Base-by-base conservation (phyloP, 768 basidiomycete species). In the Psilocybe cubensis region DNA sequence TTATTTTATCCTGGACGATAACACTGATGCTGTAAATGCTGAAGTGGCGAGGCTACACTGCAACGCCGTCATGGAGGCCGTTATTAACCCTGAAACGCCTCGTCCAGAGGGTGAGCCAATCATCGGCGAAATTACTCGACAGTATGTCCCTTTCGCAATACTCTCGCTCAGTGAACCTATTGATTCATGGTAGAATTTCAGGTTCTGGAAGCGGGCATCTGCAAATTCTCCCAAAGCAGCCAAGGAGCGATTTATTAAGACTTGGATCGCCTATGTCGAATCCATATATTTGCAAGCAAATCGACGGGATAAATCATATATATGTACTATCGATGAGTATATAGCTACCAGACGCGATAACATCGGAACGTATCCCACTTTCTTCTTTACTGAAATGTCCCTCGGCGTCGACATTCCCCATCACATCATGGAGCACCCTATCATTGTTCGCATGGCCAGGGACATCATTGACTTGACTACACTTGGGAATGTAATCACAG, bases 251-350 rank as follows among this genome's bases (percentile, higher is more conserved):
- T 59, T 59, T 17, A 18, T 54, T 7, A 55, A 55, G n/a, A 47
- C 48, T 20, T 54, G 52, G 58, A 23, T 31, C 17, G 31, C 42
- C 5, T 59, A 54, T 24, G 48, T 59, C 21, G 52, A 55, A 18
- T 54, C 53, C 1, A 41, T 59, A 5, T 54, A 50, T 27, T 41
- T 59, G 8, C 52, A 54, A 23, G 53, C 52, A 41, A 14, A 11
- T n/a, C 35, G 51, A 21, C 28, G 57, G 3, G 57, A 58, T 25
- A 52, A 23, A 20, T 43, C 42, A 1, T 58, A 58, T 20, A 58
- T 58, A 18, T 58, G 57, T 35, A 52, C 57, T 24, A 52, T 58
- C 18, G 57, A 58, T 3, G 57, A 58, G 27, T 58, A 58, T 44
- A 58, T 58, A 44, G 51, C 40, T 14, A 29, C 57, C 3, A 46